phyloP scores from a whole-genome alignment of 1,284 basidiomycete species.

The Sporisorium sorghi region DNA sequence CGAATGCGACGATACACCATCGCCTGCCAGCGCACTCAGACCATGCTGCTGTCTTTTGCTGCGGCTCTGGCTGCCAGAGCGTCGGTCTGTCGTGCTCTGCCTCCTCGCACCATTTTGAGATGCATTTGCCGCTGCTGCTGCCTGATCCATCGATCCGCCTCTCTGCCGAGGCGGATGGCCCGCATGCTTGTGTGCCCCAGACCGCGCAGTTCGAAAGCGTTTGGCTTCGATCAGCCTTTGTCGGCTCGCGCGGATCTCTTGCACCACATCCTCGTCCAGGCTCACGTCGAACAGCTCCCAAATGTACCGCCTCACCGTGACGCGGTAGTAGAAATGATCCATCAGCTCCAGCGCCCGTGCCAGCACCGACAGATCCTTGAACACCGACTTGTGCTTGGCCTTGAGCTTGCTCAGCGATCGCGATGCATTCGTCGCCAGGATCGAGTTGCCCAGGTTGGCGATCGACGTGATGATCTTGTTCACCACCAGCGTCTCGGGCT shows the following conservation, averaged over 20 bases:
- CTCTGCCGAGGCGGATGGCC: slow-evolving; percentile 12
- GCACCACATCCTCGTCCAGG: slow-evolving; percentile 46
- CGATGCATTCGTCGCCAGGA: slow-evolving; percentile 76
- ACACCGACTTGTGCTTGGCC: slow-evolving; percentile 64
- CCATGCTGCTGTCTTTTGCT: slow-evolving; percentile 13
- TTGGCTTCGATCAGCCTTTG: slow-evolving; percentile 40
- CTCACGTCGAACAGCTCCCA: slow-evolving; percentile 84
- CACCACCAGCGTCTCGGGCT: slow-evolving; percentile 76
- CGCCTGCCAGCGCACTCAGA: slow-evolving; percentile 15
- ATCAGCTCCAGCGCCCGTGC: slow-evolving; percentile 59
- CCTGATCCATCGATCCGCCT: slow-evolving; percentile 5
- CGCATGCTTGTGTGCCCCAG: slow-evolving; percentile 1
- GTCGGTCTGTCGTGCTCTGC: not conserved
- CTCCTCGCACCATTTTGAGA: slow-evolving; percentile 1
- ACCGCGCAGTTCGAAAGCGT: slow-evolving; percentile 4
- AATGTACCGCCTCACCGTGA: slow-evolving; percentile 87
- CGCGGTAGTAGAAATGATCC: slow-evolving; percentile 76
- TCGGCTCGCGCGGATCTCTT: slow-evolving; percentile 28
- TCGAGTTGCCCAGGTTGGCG: slow-evolving; percentile 93
- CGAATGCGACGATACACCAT: slow-evolving; percentile 21
- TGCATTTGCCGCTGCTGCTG: not conserved
- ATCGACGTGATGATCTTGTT: slow-evolving; percentile 89
- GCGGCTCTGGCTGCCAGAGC: not conserved
- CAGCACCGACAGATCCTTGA: slow-evolving; percentile 53
- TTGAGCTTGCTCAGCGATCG: slow-evolving; percentile 72